A percentile compares a stretch with the other conserved stretches of the same genome.
Conservation (phyloP, 257 asterid genomes). For the Coffea eugenioides region DNA sequence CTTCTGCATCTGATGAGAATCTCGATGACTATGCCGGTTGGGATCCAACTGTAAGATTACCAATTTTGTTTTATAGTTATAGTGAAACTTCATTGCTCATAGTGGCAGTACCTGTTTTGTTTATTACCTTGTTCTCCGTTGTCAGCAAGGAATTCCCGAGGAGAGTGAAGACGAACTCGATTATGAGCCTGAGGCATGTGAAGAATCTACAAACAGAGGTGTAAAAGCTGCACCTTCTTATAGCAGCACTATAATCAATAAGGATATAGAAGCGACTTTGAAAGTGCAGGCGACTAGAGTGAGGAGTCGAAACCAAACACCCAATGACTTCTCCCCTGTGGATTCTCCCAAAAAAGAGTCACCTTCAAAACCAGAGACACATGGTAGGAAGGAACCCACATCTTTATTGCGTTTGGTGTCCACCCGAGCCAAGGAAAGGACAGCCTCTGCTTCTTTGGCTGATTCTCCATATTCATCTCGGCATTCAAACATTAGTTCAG, state of each 20-base stretch:
- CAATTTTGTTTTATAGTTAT: background rate
- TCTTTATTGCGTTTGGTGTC: slow-evolving; percentile 61
- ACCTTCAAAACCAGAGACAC: slow-evolving; percentile 41
- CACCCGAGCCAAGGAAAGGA: slow-evolving; percentile 42
- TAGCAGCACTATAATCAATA: slow-evolving; percentile 29
- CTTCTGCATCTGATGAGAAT: slow-evolving; percentile 31
- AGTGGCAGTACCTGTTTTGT: background rate
- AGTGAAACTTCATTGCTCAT: background rate
- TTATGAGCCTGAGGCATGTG: slow-evolving; percentile 19
- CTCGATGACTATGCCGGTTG: slow-evolving; percentile 40
- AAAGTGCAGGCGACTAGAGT: slow-evolving; percentile 20
- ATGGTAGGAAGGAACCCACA: slow-evolving; percentile 34
- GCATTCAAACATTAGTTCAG: slow-evolving; percentile 48
- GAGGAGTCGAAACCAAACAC: slow-evolving; percentile 37
- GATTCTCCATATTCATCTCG: slow-evolving; percentile 36
- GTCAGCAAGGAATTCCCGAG: slow-evolving; percentile 48
- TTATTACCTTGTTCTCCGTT: slow-evolving; percentile 13
- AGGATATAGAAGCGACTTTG: slow-evolving; percentile 32
- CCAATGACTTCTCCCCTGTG: slow-evolving; percentile 40
- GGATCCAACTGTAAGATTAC: slow-evolving; percentile 47
- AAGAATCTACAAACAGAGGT: slow-evolving; percentile 24
- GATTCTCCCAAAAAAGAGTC: slow-evolving; percentile 46
- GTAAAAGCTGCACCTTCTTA: slow-evolving; percentile 27
- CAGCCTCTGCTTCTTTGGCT: slow-evolving; percentile 30
- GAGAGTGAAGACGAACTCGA: slow-evolving; percentile 43